Conservation (phyloP, 1,284 basidiomycete species). For the Sanghuangporus weigelae region DNA sequence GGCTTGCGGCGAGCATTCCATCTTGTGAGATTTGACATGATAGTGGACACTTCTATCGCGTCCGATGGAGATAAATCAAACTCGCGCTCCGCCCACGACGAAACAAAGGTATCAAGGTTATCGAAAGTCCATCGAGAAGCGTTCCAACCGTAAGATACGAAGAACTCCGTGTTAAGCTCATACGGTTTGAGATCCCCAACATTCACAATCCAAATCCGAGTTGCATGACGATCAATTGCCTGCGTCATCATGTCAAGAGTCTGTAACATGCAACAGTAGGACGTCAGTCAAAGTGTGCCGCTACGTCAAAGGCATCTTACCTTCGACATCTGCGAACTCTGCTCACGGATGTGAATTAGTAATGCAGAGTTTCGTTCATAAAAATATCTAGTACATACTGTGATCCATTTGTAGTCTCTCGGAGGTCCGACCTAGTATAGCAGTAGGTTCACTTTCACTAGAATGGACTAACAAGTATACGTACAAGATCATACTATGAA, state of each 20-base stretch:
- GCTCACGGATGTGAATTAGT: neutral
- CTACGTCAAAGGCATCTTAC: conserved; percentile 20
- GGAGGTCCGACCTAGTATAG: conserved; percentile 43
- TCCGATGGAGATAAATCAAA: conserved; percentile 44
- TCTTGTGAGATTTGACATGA: conserved; percentile 55
- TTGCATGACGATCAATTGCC: conserved; percentile 52
- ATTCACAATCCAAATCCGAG: conserved; percentile 54
- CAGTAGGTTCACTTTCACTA: neutral
- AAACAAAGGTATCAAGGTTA: conserved; percentile 51
- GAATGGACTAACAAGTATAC: conserved; percentile 5
- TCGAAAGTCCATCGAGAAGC: conserved; percentile 44
- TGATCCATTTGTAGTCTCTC: conserved; percentile 59
- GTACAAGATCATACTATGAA: conserved; percentile 41
- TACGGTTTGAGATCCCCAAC: conserved; percentile 72
- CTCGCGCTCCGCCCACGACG: conserved; percentile 57
- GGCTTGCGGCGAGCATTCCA: conserved; percentile 63
- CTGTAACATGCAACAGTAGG: conserved; percentile 24
- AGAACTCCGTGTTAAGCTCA: conserved; percentile 67
- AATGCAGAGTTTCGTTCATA: neutral
- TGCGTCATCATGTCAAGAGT: conserved; percentile 58
- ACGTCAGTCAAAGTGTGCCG: neutral
- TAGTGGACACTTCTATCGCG: conserved; percentile 39
- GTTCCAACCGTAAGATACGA: conserved; percentile 62
- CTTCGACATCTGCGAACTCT: conserved; percentile 45
- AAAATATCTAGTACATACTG: conserved; percentile 30